phyloP scores from a whole-genome alignment of 345 rosid genomes.

The Euphorbia peplus region DNA sequence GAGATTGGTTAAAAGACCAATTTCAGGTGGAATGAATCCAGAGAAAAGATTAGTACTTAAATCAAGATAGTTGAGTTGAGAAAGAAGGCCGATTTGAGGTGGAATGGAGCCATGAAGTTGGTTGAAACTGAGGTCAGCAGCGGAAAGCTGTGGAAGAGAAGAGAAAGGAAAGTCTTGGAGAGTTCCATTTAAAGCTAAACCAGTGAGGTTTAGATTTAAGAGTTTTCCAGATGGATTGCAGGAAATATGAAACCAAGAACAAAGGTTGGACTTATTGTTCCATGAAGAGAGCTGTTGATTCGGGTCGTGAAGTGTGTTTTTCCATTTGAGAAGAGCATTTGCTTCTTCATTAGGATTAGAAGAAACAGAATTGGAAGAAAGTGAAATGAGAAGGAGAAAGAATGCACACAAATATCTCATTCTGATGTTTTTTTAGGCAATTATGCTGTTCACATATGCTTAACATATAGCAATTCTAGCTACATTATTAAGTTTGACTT shows the following conservation, averaged over 20 bases:
- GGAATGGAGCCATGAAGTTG: no score
- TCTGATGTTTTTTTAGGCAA: no score
- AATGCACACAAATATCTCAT: no score
- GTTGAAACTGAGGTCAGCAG: slow-evolving; percentile 15
- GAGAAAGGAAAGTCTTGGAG: slow-evolving; percentile 20
- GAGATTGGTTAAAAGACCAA: slow-evolving; percentile 19
- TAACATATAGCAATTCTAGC: no score
- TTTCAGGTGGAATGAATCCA: slow-evolving; percentile 19
- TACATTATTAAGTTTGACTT: no score
- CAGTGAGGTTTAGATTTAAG: not conserved
- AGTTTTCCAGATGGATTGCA: slow-evolving; percentile 5
- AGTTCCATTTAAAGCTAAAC: slow-evolving; percentile 14
- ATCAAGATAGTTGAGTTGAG: not conserved
- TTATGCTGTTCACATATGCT: no score
- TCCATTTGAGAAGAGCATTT: no score
- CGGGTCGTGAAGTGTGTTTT: slow-evolving; percentile 15
- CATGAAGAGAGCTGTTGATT: slow-evolving; percentile 17
- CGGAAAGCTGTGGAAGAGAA: slow-evolving; percentile 18
- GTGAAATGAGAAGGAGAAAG: no score
- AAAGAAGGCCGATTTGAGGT: slow-evolving; percentile 19
- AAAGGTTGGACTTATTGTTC: not conserved
- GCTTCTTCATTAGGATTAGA: no score
- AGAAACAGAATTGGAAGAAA: no score
- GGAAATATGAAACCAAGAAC: slow-evolving; percentile 1
- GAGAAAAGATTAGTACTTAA: not conserved